Conservation (phyloP, 192 early-diverging fungal genomes). For the Gorgonomyces haynaldii region DNA sequence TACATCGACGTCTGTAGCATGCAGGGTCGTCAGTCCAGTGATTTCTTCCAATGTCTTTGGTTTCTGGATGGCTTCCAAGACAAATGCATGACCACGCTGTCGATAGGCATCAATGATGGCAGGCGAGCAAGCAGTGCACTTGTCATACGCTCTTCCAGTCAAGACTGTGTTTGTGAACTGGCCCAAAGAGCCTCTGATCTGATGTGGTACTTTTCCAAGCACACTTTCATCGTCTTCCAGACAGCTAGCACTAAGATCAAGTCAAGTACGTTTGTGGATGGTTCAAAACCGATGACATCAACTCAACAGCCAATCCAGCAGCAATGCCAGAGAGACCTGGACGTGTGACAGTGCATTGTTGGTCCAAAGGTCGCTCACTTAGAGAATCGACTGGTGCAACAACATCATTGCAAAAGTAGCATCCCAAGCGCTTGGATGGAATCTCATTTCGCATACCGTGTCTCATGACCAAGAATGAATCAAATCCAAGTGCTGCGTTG, state of each 20-base stretch:
- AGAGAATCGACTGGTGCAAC: conserved; percentile 93
- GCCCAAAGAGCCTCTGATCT: conserved; percentile 83
- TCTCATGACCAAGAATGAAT: conserved; percentile 91
- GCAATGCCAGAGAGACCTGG: conserved; percentile 90
- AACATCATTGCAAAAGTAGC: conserved; percentile 98
- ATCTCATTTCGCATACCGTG: conserved; percentile 55
- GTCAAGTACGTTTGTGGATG: conserved; percentile 57
- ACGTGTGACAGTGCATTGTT: conserved; percentile 96
- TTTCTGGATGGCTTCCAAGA: conserved; percentile 57
- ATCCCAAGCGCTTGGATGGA: conserved; percentile 52
- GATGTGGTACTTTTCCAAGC: conserved; percentile 80
- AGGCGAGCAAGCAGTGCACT: conserved; percentile 86
- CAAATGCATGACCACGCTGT: conserved; percentile 58
- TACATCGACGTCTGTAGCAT: conserved; percentile 64
- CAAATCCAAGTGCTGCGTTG: conserved; percentile 91
- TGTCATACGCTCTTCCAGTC: conserved; percentile 68
- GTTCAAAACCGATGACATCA: conserved; percentile 78
- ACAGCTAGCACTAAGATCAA: conserved; percentile 20
- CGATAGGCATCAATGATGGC: conserved; percentile 51
- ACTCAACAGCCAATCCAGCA: conserved; percentile 75
- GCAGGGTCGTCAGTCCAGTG: conserved; percentile 69
- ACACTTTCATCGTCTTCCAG: conserved; percentile 13
- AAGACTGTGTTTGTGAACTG: conserved; percentile 79
- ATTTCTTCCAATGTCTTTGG: conserved; percentile 75
- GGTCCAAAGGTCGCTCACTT: conserved; percentile 86